A percentile compares a stretch with the other conserved stretches of the same genome.
Evolutionary conservation across 305 asterid species (phyloP).

Genomic region (Andrographis paniculata): DNA sequence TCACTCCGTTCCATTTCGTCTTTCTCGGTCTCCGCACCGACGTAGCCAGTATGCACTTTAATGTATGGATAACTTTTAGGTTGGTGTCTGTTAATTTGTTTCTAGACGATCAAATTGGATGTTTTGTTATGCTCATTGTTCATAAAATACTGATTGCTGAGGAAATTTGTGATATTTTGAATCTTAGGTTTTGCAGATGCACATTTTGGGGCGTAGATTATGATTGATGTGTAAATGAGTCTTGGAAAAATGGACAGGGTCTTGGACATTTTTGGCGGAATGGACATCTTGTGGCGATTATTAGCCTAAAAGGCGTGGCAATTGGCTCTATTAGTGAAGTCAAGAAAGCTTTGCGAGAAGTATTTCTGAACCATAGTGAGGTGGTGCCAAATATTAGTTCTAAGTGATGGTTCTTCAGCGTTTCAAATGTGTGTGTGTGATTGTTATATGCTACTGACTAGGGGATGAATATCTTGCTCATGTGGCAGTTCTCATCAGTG

Average conservation of each 20-base stretch:
- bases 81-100: neutral
- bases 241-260: neutral
- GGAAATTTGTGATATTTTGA: neutral
- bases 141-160: neutral
- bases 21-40: neutral
- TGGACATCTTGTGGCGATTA: constrained; percentile 44
- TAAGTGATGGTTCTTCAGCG: no score
- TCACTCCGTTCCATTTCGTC: neutral
- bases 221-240: neutral
- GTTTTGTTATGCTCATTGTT: neutral
- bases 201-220: neutral
- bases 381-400: constrained; percentile 38
- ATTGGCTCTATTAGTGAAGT: constrained; percentile 61
- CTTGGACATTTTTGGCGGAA: constrained; percentile 1
- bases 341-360: constrained; percentile 53
- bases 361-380: constrained; percentile 67
- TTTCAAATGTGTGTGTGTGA: no score
- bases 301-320: constrained; percentile 88
- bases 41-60: neutral
- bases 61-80: neutral
- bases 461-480: neutral
- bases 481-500: no score
- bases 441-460: no score
- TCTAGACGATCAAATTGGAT: neutral
- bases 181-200: neutral